phyloP scores from a whole-genome alignment of 2,329 filamentous ascomycete species.

The Penicillium sumatraense region DNA sequence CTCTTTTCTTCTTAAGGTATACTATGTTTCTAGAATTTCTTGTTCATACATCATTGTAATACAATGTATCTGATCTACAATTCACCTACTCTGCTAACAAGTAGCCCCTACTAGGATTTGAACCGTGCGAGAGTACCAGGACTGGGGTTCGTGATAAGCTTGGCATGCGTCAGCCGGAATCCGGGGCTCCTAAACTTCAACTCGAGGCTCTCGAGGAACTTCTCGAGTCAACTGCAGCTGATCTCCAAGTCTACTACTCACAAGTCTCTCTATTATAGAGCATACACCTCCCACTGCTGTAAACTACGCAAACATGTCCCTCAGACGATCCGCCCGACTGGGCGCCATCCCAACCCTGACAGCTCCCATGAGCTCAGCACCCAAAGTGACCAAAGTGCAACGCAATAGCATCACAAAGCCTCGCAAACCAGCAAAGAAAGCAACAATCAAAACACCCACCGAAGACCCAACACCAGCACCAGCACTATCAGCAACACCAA shows the following conservation, averaged over 20 bases:
- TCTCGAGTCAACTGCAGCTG: not conserved
- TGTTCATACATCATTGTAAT: too few relatives aligned
- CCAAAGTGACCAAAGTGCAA: slow-evolving; percentile 26
- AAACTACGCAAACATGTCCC: slow-evolving; percentile 58
- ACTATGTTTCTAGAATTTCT: too few relatives aligned
- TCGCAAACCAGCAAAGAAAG: slow-evolving; percentile 33
- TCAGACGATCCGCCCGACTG: slow-evolving; percentile 58
- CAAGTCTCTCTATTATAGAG: too few relatives aligned
- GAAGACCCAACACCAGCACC: slow-evolving; percentile 7
- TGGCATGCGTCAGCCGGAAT: slow-evolving; percentile 13
- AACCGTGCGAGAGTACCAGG: not conserved
- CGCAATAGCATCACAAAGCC: slow-evolving; percentile 36
- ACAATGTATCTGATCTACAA: too few relatives aligned
- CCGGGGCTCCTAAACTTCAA: slow-evolving; percentile 1
- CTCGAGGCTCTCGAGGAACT: too few relatives aligned
- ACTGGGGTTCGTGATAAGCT: slow-evolving; percentile 5
- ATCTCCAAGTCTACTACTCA: too few relatives aligned
- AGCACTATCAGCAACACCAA: not conserved
- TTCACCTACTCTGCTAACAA: too few relatives aligned
- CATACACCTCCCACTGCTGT: too few relatives aligned
- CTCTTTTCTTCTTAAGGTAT: too few relatives aligned
- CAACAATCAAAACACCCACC: slow-evolving; percentile 10
- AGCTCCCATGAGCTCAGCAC: slow-evolving; percentile 23
- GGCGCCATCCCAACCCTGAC: slow-evolving; percentile 33
- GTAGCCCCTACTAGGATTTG: too few relatives aligned